Evolutionary conservation across 2,329 filamentous ascomycete species (phyloP).

Genomic region (Fusarium sp.): DNA sequence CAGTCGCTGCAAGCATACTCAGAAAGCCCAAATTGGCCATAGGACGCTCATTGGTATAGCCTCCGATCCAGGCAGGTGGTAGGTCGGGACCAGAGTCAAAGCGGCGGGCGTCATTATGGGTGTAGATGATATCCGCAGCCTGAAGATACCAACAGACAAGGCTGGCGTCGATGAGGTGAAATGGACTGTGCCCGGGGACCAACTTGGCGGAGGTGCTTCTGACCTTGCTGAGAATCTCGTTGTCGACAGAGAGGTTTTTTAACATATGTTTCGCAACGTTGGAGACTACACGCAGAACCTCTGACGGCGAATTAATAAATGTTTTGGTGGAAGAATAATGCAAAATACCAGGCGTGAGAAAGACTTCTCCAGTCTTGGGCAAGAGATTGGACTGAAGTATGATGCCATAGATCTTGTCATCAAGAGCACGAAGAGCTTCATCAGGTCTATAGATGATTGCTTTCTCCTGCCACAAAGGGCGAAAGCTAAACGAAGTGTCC

Average conservation of each 20-base stretch:
- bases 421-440: slow-evolving; percentile 4
- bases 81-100: neutral
- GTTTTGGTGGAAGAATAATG: neutral
- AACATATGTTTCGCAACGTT: neutral
- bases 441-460: slow-evolving; percentile 29
- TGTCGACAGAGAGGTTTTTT: slow-evolving; percentile 6
- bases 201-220: neutral
- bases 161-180: slow-evolving; percentile 1
- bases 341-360: neutral
- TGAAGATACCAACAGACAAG: slow-evolving; percentile 15
- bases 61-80: neutral
- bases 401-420: slow-evolving; percentile 2
- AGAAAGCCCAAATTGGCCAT: slow-evolving; percentile 43
- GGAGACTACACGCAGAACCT: slow-evolving; percentile 1
- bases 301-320: neutral
- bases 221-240: slow-evolving; percentile 5
- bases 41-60: neutral
- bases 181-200: neutral
- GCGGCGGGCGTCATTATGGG: neutral
- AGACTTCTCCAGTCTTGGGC: neutral
- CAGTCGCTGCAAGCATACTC: slow-evolving; percentile 37
- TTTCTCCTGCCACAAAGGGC: slow-evolving; percentile 36
- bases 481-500: slow-evolving; percentile 42
- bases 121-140: neutral
- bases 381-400: neutral